Evolutionary conservation across 306 rosid genomes (phyloP).

Genomic region (Mimosa bimucronata): DNA sequence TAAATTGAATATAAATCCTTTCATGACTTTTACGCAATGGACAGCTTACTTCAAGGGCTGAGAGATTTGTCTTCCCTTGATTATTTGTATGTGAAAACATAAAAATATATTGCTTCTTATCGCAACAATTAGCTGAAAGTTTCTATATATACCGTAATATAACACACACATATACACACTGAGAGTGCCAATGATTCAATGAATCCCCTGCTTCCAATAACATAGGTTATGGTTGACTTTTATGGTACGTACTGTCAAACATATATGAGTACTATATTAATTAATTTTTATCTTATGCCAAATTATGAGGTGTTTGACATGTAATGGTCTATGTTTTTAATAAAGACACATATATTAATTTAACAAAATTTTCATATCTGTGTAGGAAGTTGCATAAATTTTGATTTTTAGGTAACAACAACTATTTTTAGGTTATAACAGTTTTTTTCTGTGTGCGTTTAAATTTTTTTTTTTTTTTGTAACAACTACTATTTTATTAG

Average conservation of each 20-base stretch:
- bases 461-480: no score
- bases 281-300: neutral
- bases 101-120: conserved; percentile 4
- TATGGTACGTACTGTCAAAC: neutral
- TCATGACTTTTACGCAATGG: neutral
- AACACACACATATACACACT: no score
- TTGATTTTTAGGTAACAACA: no score
- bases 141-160: no score
- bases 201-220: neutral
- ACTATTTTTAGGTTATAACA: no score
- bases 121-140: neutral
- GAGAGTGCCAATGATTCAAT: neutral
- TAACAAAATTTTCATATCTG: neutral
- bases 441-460: no score
- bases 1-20: neutral
- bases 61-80: neutral
- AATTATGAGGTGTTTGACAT: neutral
- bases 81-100: neutral
- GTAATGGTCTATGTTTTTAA: neutral
- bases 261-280: neutral
- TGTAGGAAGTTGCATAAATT: no score
- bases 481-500: no score
- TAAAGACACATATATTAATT: neutral
- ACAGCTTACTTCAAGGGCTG: neutral
- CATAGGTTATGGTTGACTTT: neutral